A percentile compares a stretch with the other conserved stretches of the same genome.
Evolutionary conservation across 495 filamentous ascomycete genomes (phyloP).

Genomic region (Hypoxylon lienhwacheense): DNA sequence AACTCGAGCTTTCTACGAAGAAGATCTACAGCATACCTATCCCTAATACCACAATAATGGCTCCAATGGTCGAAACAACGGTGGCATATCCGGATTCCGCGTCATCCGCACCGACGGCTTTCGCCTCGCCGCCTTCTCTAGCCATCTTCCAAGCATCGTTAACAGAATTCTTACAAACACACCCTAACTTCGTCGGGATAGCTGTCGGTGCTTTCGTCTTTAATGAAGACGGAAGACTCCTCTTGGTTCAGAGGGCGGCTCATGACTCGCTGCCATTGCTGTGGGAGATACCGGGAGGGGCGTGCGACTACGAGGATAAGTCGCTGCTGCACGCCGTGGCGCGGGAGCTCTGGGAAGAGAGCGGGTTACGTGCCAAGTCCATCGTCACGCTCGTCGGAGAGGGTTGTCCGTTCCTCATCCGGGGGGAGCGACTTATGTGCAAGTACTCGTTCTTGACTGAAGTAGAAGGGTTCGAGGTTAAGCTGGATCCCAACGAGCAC

Average conservation of each 20-base stretch:
- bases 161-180: conserved; percentile 27
- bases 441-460: conserved; percentile 46
- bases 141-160: conserved; percentile 32
- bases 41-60: no score
- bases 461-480: conserved; percentile 42
- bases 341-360: conserved; percentile 61
- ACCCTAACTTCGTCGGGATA: conserved; percentile 28
- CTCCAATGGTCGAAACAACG: no score
- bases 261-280: conserved; percentile 52
- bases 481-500: conserved; percentile 49
- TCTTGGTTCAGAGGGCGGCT: conserved; percentile 56
- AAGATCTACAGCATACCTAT: no score
- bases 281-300: conserved; percentile 62
- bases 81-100: conserved; percentile 4
- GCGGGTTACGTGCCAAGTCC: conserved; percentile 43
- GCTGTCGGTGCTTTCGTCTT: conserved; percentile 46
- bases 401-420: conserved; percentile 43
- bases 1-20: conserved; percentile 40
- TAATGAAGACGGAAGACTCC: conserved; percentile 36
- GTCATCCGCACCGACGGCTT: conserved; percentile 28
- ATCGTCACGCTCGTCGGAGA: conserved; percentile 45
- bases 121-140: conserved; percentile 32
- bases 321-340: conserved; percentile 52
- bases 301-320: conserved; percentile 51
- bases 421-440: conserved; percentile 37